Base-by-base conservation (phyloP, 352 stramenopile species). In the Pythium dissotocum region DNA sequence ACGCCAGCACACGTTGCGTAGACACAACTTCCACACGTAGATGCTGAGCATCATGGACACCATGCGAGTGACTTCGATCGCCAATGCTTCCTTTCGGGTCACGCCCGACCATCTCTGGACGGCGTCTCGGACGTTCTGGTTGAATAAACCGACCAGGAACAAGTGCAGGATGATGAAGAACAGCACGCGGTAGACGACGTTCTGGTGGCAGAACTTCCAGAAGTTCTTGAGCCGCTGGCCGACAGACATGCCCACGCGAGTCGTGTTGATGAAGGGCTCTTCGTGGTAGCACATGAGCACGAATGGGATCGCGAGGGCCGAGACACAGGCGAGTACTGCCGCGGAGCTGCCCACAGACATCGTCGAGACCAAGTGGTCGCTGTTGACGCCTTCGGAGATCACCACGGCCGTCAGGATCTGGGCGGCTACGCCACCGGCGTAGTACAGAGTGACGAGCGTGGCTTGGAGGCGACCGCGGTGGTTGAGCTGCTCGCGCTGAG, bases 171-270 rank as follows among this genome's bases (percentile, higher is more conserved):
- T 28, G n/a, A 60, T 12, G 58, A 71, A 62, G 58, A 71, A 61
- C 7, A 71, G 24, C n/a, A 66, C 38, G 38, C 65, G 65, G 40
- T 58, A 58, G 28, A 71, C 65, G 24, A 66, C 49, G 52, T 71
- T 66, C 21, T 71, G 58, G 36, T 65, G 55, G 57, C 64, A 70
- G 30, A 70, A 64, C 40, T 35, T 26, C 64, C 64, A 70, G 48
- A 70, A 61, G 14, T 57, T 54, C 26, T 53, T 21, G 40, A 62
- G 30, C 28, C 54, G 63, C 26, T 62, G n/a, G 38, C 21, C 38
- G 4, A 52, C 9, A 4, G 56, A n/a, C 56, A 62, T 62, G 2
- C 38, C 24, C 21, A 51, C n/a, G 12, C 28, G 24, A 1, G 18
- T 26, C 2, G 38, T 53, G 36, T 49, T 36, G 4, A 40, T 44